Evolutionary conservation across 1,284 basidiomycete genomes (phyloP), one percentile per base, ranked within the genome.

Genomic region (Moniliophthora roreri): DNA sequence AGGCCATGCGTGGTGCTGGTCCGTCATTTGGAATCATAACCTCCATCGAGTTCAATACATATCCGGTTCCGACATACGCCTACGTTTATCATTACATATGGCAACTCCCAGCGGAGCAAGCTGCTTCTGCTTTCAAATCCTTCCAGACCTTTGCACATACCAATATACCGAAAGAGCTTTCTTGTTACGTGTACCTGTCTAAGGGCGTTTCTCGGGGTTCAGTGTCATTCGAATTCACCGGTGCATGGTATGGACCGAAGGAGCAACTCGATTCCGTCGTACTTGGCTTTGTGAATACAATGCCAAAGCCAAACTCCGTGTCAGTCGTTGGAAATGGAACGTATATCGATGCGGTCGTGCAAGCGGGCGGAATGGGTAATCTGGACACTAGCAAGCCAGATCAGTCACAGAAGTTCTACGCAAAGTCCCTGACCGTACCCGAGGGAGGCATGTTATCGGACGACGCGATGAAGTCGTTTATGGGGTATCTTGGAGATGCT

Each of bases 21-120:
- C 60, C 67, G 8, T 68, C 67, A 8, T 69, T 67, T 48, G 69
- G 66, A 26, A 65, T 71, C 53, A 62, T 66, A 10, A 68, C 65
- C 11, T 59, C 63, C 6, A 62, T 63, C 48, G 61, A 61, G 9
- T 61, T 65, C 53, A 51, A 62, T n/a, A 69, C 69, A 11, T 57
- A 63, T 26, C 60, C 62, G 8, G 66, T 61, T 55, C 68, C 48
- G 2, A 49, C 13, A 46, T 50, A 56, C 23, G 61, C 63, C 48
- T 55, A 60, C 50, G 63, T 63, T 35, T 63, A 53, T 52, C 47
- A 53, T 10, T 62, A 54, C 39, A 45, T 23, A 15, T 59, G 50
- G 49, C 40, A 56, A 18, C 52, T 61, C 36, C 46, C 45, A 23
- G 56, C 56, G 10, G 32, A 38, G 11, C 32, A 48, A 48, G 56